phyloP scores from a whole-genome alignment of 192 early-diverging fungal genomes.

The Rhizophagus sp. region DNA sequence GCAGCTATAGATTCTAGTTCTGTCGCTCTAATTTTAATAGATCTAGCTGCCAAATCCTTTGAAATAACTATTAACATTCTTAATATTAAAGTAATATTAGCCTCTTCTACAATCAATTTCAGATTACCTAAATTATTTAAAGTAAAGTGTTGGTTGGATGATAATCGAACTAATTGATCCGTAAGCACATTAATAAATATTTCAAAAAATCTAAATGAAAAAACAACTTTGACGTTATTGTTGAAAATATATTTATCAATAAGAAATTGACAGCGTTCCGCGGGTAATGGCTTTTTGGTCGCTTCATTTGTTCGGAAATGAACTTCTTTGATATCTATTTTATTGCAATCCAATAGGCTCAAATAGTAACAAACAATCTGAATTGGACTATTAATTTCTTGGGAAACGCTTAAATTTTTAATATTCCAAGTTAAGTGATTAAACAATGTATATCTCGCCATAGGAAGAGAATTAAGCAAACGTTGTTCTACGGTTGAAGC shows the following conservation, averaged over 20 bases:
- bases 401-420: slow-evolving; percentile 11
- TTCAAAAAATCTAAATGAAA: not conserved
- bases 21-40: not conserved
- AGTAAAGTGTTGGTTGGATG: not conserved
- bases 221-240: no score
- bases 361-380: slow-evolving; percentile 30
- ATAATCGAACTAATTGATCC: slow-evolving; percentile 6
- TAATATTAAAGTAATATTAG: slow-evolving; percentile 1
- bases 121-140: not conserved
- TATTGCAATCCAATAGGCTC: not conserved
- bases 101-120: not conserved
- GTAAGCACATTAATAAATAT: no score
- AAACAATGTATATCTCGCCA: not conserved
- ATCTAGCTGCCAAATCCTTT: slow-evolving; percentile 1
- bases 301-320: not conserved
- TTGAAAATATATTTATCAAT: not conserved
- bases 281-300: not conserved
- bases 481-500: slow-evolving; percentile 29
- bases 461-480: slow-evolving; percentile 25
- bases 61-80: not conserved
- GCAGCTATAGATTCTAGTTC: not conserved
- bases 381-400: slow-evolving; percentile 19
- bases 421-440: slow-evolving; percentile 29
- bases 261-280: slow-evolving; percentile 2
- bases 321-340: slow-evolving; percentile 15